Evolutionary conservation across 2,329 filamentous ascomycete species (phyloP), one percentile per base, ranked within the genome.

Genomic region (Biscogniauxia sp.): DNA sequence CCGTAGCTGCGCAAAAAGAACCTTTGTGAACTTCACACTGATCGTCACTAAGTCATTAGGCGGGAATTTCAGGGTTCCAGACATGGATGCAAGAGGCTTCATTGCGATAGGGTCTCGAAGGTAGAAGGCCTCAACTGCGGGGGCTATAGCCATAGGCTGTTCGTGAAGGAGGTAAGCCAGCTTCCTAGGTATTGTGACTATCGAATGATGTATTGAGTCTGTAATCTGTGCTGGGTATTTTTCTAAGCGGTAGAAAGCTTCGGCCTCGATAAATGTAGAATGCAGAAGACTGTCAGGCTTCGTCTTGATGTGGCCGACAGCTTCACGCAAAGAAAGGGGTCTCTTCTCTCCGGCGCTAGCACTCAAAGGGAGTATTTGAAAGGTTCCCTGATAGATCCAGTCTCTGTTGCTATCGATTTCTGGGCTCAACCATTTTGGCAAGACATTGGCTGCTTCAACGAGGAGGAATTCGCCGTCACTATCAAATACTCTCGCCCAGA

Each of bases 401-500:
- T 96, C 88, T 59, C 95, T 85, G 73, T 97, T 91, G 65, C 89
- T 85, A 64, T 96, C 93, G 49, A 94, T 89, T 65, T 97, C 93
- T 0, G 95, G 95, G 67, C 89, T 97, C 25, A 99, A 78, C 96
- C 95, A 99, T 63, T 85, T 87, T 2, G 95, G 95, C 2, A 97
- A 79, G 15, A 89, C 88, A 66, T 91, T 93, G 26, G 96, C 94
- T 28, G 94, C 95, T 78, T 99, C 95, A 59, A 97, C 89, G 19
- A 99, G 86, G 55, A 99, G 83, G 69, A 99, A 99, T 73, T 99
- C 93, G 68, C 96, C 96, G 76, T 98, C 95, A 54, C 88, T 89
- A 74, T 99, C 95, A 61, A 85, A 88, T 3, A 96, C 83, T 54
- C 91, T 88, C 53, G 93, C 84, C 93, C 94, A 99, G 7, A 93